A percentile compares a stretch with the other conserved stretches of the same genome.
Conservation (phyloP, 2,329 filamentous ascomycete genomes). For the Ophiostoma ulmi region DNA sequence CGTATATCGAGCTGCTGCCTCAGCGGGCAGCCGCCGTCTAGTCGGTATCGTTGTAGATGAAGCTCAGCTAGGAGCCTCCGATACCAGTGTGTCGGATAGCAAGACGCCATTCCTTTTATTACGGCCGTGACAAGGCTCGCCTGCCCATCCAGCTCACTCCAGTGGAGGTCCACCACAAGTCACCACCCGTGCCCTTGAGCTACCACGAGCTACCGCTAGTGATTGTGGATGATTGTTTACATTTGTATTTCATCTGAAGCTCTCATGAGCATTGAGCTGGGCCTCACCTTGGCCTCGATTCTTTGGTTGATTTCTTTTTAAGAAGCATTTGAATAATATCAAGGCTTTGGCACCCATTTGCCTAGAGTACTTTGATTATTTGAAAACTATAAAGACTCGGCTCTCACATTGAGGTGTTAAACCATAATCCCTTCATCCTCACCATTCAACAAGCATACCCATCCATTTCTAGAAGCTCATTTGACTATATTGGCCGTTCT, state of each 20-base stretch:
- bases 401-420: background rate
- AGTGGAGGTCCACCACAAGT: background rate
- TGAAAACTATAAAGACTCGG: background rate
- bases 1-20: background rate
- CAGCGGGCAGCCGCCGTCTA: background rate
- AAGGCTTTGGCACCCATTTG: background rate
- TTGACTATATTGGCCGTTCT: background rate
- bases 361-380: background rate
- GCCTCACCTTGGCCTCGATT: background rate
- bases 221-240: background rate
- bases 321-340: background rate
- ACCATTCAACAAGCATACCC: background rate
- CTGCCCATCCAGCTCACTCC: background rate
- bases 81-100: background rate
- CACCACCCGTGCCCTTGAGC: background rate
- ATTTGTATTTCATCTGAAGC: background rate
- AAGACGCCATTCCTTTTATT: background rate
- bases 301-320: background rate
- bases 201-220: background rate
- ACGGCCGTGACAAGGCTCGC: background rate
- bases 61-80: background rate
- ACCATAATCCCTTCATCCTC: background rate
- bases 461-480: background rate
- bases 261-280: background rate
- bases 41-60: background rate